phyloP scores from a whole-genome alignment of 805 yeast genomes.

The Wickerhamomyces ciferrii region DNA sequence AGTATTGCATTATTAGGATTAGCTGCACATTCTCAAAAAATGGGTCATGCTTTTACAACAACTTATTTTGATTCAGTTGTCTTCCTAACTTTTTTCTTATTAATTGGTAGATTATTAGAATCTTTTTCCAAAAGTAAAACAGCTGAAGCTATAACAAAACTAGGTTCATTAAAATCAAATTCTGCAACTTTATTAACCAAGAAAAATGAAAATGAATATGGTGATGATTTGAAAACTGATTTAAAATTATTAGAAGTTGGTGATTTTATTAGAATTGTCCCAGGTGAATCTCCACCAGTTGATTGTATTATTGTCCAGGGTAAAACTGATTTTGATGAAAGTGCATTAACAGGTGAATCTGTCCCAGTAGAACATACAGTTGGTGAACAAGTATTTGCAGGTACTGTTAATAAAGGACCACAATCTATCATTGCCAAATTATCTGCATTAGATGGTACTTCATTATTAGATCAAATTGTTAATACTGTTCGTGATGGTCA shows the following conservation, averaged over 20 bases:
- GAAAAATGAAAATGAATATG: constrained; percentile 12
- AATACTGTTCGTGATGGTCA: constrained; percentile 71
- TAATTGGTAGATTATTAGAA: constrained; percentile 68
- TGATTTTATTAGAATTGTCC: constrained; percentile 40
- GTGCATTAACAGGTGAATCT: constrained; percentile 60
- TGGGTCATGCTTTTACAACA: constrained; percentile 42
- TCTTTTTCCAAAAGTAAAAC: constrained; percentile 62
- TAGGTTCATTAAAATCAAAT: constrained; percentile 46
- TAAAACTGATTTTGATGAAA: constrained; percentile 48
- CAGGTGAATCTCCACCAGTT: constrained; percentile 58
- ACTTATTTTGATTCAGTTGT: constrained; percentile 79
- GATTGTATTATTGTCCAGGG: constrained; percentile 50
- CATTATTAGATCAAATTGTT: constrained; percentile 66
- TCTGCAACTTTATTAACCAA: constrained; percentile 39
- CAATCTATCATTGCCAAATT: constrained; percentile 49
- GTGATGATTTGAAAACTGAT: constrained; percentile 28
- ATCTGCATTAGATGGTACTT: constrained; percentile 54
- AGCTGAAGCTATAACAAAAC: constrained; percentile 53
- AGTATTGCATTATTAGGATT: constrained; percentile 52
- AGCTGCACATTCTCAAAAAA: constrained; percentile 27
- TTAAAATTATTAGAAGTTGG: constrained; percentile 45
- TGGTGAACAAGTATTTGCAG: constrained; percentile 70
- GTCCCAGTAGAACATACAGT: constrained; percentile 47
- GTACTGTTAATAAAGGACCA: constrained; percentile 62
- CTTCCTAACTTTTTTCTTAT: constrained; percentile 63